These are phyloP conservation scores for Apiospora hydei DNA, from an alignment of 2,329 filamentous ascomycete genomes.

Conservation along the genomic window DNA sequence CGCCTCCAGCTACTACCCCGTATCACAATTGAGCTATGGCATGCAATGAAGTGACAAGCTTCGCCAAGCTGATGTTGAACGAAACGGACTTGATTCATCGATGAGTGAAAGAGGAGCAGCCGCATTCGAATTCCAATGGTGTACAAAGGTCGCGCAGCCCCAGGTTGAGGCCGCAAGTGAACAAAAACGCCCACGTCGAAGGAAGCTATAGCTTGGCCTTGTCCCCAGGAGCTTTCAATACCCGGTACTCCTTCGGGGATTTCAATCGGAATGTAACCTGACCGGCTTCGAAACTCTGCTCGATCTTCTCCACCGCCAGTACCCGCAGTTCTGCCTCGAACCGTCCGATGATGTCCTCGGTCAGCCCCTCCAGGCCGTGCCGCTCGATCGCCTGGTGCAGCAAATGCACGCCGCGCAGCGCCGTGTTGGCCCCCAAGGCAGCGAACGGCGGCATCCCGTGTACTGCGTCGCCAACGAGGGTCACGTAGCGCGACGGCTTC, in stretches of 20 bases:
- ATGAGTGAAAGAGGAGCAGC: neutral
- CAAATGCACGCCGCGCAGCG: conserved; percentile 30
- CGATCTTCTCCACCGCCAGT: neutral
- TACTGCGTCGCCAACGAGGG: conserved; percentile 27
- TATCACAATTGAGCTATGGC: neutral
- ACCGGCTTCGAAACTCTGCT: neutral
- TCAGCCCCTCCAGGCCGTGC: conserved; percentile 22
- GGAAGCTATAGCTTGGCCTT: neutral
- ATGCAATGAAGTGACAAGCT: neutral
- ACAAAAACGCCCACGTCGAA: neutral
- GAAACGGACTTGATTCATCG: neutral
- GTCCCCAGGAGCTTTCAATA: too few species aligned
- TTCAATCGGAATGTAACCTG: neutral
- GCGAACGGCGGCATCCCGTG: conserved; percentile 31
- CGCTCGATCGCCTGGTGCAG: conserved; percentile 15
- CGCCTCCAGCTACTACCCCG: too few species aligned
- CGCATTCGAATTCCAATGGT: neutral
- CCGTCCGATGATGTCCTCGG: conserved; percentile 15
- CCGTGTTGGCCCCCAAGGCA: conserved; percentile 33
- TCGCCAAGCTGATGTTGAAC: neutral
- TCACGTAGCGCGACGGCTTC: conserved; percentile 25
- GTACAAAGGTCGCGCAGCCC: neutral
- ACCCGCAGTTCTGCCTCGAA: conserved; percentile 2
- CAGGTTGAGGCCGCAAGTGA: neutral
- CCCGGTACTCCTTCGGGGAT: conserved; percentile 12